These are phyloP conservation scores for Tricholoma flavovirens DNA, from an alignment of 768 basidiomycete genomes.

Conservation along the genomic window DNA sequence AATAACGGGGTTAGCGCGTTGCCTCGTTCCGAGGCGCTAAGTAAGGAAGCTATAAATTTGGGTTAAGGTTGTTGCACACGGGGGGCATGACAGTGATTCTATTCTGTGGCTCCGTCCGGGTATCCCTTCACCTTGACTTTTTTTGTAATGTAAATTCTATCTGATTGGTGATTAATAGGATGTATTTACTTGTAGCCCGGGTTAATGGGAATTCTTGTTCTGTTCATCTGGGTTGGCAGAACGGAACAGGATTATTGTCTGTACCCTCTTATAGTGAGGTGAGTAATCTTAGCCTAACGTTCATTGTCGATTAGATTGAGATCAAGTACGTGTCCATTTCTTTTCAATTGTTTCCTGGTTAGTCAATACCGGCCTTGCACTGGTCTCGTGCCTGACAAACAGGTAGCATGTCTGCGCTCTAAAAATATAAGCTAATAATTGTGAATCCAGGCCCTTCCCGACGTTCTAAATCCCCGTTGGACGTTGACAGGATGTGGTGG, in stretches of 20 bases:
- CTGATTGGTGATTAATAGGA: conserved; percentile 4
- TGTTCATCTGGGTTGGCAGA: background rate
- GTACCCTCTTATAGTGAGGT: background rate
- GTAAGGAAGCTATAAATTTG: background rate
- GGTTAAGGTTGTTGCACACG: background rate
- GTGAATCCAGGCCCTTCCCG: background rate
- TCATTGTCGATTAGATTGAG: background rate
- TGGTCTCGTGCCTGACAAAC: background rate
- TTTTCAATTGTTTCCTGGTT: background rate
- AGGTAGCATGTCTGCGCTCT: background rate
- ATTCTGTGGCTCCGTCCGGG: background rate
- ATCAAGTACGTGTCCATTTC: background rate
- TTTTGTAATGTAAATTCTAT: conserved; percentile 2
- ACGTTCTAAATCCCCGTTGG: background rate
- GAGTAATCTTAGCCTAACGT: background rate
- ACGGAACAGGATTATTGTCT: background rate
- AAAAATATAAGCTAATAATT: background rate
- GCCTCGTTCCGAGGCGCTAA: background rate
- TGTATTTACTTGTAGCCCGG: conserved; percentile 4
- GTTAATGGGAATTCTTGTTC: background rate
- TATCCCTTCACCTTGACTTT: conserved; percentile 2
- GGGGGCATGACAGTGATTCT: background rate
- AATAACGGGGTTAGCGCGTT: background rate
- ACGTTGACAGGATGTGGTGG: background rate
- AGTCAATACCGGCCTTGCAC: background rate